phyloP scores from a whole-genome alignment of 179 eudicot species.

The Actinidia arguta region DNA sequence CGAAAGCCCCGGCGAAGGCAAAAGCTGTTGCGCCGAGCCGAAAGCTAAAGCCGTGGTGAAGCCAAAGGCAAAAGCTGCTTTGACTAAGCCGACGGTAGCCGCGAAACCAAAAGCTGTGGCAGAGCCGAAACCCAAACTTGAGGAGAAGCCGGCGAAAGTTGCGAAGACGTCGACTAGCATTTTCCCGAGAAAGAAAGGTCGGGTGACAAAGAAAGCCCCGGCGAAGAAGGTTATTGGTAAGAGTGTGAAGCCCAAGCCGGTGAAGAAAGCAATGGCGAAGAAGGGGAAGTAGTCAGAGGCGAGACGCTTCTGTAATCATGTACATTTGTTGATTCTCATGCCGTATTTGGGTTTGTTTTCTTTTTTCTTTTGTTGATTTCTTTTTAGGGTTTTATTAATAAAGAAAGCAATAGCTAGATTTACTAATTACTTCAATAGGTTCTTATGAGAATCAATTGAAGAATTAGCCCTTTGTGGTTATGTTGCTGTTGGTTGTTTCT shows the following conservation, averaged over 20 bases:
- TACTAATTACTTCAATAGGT: not conserved
- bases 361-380: not conserved
- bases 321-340: constrained; percentile 21
- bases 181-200: constrained; percentile 35
- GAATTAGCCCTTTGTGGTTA: not conserved
- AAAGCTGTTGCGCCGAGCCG: constrained; percentile 22
- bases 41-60: constrained; percentile 20
- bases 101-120: constrained; percentile 21
- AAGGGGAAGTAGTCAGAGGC: constrained; percentile 26
- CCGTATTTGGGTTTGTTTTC: not conserved
- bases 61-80: constrained; percentile 32
- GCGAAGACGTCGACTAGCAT: constrained; percentile 35
- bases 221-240: constrained; percentile 8
- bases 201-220: constrained; percentile 25
- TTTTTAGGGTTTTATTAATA: not conserved
- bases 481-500: not conserved
- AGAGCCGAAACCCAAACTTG: constrained; percentile 12
- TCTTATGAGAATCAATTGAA: not conserved
- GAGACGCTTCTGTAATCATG: constrained; percentile 26
- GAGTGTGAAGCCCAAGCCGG: constrained; percentile 33
- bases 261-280: constrained; percentile 34
- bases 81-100: constrained; percentile 14
- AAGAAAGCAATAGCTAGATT: not conserved
- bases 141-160: constrained; percentile 27
- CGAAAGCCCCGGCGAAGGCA: constrained; percentile 35